Conservation (phyloP, 2,329 filamentous ascomycete species). For the Colletotrichum lini region DNA sequence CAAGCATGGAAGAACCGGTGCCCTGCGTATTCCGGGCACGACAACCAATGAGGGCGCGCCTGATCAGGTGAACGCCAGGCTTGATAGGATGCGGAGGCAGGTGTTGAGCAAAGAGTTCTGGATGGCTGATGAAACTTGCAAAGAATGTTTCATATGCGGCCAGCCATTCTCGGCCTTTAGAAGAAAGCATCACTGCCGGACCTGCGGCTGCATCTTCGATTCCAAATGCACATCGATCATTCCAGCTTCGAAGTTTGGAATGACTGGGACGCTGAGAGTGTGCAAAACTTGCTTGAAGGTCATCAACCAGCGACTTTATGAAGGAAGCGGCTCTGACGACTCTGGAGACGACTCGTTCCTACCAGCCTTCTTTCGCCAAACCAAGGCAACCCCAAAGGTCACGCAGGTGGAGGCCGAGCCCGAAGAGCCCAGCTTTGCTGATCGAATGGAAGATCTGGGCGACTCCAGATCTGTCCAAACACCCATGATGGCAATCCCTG, state of each 20-base stretch:
- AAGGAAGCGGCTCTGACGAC: slow-evolving; percentile 89
- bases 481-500: slow-evolving; percentile 80
- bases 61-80: slow-evolving; percentile 71
- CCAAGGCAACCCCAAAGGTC: slow-evolving; percentile 57
- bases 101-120: slow-evolving; percentile 96
- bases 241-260: slow-evolving; percentile 87
- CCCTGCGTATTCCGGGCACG: slow-evolving; percentile 69
- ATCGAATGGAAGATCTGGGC: slow-evolving; percentile 59
- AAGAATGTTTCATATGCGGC: slow-evolving; percentile 95
- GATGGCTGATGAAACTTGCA: slow-evolving; percentile 99
- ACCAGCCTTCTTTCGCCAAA: slow-evolving; percentile 72
- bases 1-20: slow-evolving; percentile 61
- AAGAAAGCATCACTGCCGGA: slow-evolving; percentile 95
- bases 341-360: slow-evolving; percentile 84
- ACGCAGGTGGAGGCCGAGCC: slow-evolving; percentile 55
- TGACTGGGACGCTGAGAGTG: slow-evolving; percentile 86
- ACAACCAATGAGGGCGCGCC: slow-evolving; percentile 69
- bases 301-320: slow-evolving; percentile 85
- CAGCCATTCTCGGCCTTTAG: slow-evolving; percentile 93
- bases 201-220: slow-evolving; percentile 98
- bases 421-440: slow-evolving; percentile 58
- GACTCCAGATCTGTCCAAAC: slow-evolving; percentile 71
- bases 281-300: slow-evolving; percentile 94
- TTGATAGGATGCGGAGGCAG: slow-evolving; percentile 84
- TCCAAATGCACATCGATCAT: slow-evolving; percentile 96